Conservation (phyloP, 2,329 filamentous ascomycete species). For the Nothophaeocryptopus gaeumannii region DNA sequence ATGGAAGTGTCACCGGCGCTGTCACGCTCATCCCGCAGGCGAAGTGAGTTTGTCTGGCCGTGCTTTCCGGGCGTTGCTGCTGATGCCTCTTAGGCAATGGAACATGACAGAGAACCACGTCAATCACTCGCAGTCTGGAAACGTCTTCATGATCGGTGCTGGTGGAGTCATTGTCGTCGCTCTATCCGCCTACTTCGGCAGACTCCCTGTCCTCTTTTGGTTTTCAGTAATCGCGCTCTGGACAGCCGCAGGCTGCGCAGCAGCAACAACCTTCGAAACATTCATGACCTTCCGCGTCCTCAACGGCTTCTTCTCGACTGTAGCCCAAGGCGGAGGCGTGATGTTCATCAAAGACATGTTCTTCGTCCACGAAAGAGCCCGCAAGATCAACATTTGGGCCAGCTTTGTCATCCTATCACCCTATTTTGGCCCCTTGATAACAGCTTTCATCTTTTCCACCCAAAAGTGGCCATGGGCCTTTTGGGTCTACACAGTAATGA, state of each 20-base stretch:
- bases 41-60: not conserved
- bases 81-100: slow-evolving; percentile 5
- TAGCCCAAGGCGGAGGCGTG: slow-evolving; percentile 15
- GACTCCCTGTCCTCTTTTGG: slow-evolving; percentile 44
- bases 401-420: slow-evolving; percentile 14
- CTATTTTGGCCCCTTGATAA: slow-evolving; percentile 16
- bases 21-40: slow-evolving; percentile 12
- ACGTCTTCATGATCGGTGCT: slow-evolving; percentile 43
- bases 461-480: slow-evolving; percentile 19
- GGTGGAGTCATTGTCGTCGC: slow-evolving; percentile 43
- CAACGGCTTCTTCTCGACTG: slow-evolving; percentile 38
- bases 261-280: slow-evolving; percentile 36
- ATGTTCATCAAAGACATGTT: slow-evolving; percentile 24
- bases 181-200: slow-evolving; percentile 44
- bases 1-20: slow-evolving; percentile 14
- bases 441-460: slow-evolving; percentile 16
- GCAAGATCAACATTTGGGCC: slow-evolving; percentile 22
- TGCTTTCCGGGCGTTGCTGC: not conserved
- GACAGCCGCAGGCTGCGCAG: slow-evolving; percentile 42
- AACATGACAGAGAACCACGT: slow-evolving; percentile 7
- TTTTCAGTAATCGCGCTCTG: slow-evolving; percentile 38
- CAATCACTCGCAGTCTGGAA: slow-evolving; percentile 10
- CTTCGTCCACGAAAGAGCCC: slow-evolving; percentile 22
- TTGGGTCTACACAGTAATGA: slow-evolving; percentile 13
- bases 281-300: slow-evolving; percentile 45